Evolutionary conservation across 139 green algal genomes (phyloP), one percentile per base, ranked within the genome.

Genomic region (Coelastrella sp.): DNA sequence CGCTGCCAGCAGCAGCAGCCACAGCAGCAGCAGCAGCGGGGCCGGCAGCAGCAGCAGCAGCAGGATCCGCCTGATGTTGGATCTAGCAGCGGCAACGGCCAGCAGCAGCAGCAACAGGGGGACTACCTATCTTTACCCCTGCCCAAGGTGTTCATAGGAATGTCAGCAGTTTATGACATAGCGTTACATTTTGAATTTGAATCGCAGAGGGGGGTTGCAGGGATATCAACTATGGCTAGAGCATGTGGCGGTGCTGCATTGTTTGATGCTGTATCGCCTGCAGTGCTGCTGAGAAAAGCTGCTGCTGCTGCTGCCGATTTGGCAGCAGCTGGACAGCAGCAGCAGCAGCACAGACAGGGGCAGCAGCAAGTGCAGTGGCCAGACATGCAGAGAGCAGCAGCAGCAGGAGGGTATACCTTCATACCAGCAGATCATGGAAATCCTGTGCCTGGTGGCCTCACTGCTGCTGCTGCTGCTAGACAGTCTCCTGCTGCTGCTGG

Each of bases 121-220:
- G 20, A 78, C 56, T 76, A 64, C 23, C 74, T 23, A 5, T 13
- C 56, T 19, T 19, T 57, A 0, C 91, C 93, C 6, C 90, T 93
- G 89, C 93, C 93, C 19, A 59, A 68, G 19, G 16, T 86, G 14
- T 93, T 94, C 47, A 84, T 96, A 6, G 79, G 91, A 54, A 96
- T 96, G 91, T 90, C 92, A 16, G 95, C 93, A 0, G 93, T 97
- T n/a, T 97, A 97, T 87, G 94, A 97, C 89, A 93, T 97, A 20
- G 89, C 73, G 3, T 89, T 92, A 71, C 95, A 97, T 80, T 96
- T 94, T 81, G 90, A 94, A 77, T 97, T 96, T 65, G 95, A 97
- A 85, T 82, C 80, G 60, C 7, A 11, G 7, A 86, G 94, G 5
- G 92, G 91, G 13, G 93, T 96, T 56, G 76, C 92, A 64, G 73